These are phyloP conservation scores for Tetrahymena elliotti DNA, from an alignment of 73 alveolate species.

Conservation along the genomic window DNA sequence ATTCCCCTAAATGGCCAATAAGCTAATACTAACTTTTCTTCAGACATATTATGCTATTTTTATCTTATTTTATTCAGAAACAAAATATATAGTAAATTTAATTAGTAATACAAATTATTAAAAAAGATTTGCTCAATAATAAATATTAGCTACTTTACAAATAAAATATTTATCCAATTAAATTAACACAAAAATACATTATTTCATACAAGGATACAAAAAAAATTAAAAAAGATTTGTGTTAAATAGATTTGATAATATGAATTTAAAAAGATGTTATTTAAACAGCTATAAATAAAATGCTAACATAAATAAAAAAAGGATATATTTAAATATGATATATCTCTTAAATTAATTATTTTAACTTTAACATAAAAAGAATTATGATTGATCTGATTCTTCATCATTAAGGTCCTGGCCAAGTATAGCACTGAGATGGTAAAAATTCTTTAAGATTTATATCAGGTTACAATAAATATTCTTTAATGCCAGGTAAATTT, in stretches of 20 bases:
- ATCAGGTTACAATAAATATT: background rate
- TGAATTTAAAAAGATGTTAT: too few relatives aligned
- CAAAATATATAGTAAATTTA: too few relatives aligned
- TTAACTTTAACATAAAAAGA: background rate
- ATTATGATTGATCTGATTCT: background rate
- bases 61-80: background rate
- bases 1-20: conserved; percentile 10
- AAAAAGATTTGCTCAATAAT: background rate
- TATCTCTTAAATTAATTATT: too few relatives aligned
- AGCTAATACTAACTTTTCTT: conserved; percentile 7
- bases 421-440: background rate
- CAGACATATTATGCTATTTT: background rate
- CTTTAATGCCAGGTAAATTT: background rate
- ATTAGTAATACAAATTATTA: background rate
- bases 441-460: background rate
- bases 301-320: too few relatives aligned
- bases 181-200: too few relatives aligned
- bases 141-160: too few relatives aligned
- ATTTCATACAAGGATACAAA: too few relatives aligned
- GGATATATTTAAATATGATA: too few relatives aligned
- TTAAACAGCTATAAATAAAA: too few relatives aligned
- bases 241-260: too few relatives aligned
- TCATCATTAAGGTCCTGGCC: background rate
- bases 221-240: too few relatives aligned
- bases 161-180: too few relatives aligned